Conservation (phyloP, 1,139 yeast species). For the Candida dubliniensis region DNA sequence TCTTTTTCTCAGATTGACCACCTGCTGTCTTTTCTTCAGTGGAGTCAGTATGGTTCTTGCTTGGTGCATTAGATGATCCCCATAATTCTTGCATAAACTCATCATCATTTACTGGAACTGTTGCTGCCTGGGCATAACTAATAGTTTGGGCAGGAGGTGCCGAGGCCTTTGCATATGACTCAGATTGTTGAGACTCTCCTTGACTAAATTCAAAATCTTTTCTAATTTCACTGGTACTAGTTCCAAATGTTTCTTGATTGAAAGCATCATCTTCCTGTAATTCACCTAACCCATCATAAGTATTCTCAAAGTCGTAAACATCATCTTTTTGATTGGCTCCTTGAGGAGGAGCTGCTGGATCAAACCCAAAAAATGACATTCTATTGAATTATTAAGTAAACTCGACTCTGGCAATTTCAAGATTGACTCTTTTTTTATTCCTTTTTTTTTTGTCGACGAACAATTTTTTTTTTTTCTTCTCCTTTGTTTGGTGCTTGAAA, state of each 20-base stretch:
- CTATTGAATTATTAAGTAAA: neutral
- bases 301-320: constrained; percentile 74
- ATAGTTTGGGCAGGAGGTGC: constrained; percentile 32
- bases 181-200: constrained; percentile 25
- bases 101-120: constrained; percentile 40
- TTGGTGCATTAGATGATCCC: constrained; percentile 43
- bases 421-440: neutral
- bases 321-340: constrained; percentile 22
- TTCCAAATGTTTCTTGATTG: constrained; percentile 89
- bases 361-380: constrained; percentile 64
- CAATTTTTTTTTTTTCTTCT: neutral
- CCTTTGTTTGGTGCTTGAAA: neutral
- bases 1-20: constrained; percentile 35
- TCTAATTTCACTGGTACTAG: constrained; percentile 49
- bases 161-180: constrained; percentile 9
- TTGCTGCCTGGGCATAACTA: constrained; percentile 63
- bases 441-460: neutral
- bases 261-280: constrained; percentile 77
- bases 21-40: constrained; percentile 11
- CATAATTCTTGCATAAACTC: constrained; percentile 53
- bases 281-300: constrained; percentile 78
- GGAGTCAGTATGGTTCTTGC: constrained; percentile 14
- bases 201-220: constrained; percentile 75
- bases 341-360: constrained; percentile 43
- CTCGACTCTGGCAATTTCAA: neutral